These are phyloP conservation scores for Speleostelium caveatum DNA, from an alignment of 78 protist genomes.

Conservation along the genomic window DNA sequence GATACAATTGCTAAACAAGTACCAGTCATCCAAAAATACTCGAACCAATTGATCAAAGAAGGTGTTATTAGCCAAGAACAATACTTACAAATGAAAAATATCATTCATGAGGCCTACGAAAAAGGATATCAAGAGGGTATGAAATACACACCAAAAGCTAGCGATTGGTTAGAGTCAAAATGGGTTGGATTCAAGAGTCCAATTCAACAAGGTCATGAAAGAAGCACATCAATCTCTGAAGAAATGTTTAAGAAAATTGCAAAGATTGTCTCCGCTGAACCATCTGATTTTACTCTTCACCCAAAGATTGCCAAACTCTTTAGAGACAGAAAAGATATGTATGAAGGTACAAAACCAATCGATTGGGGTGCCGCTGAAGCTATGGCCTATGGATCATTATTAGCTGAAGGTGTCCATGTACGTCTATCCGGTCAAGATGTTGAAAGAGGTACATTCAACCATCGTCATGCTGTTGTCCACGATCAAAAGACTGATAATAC, in stretches of 20 bases:
- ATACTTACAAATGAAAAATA: slow-evolving; percentile 26
- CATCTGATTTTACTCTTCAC: slow-evolving; percentile 83
- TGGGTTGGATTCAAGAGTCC: slow-evolving; percentile 75
- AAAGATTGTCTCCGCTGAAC: slow-evolving; percentile 54
- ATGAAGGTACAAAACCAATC: slow-evolving; percentile 38
- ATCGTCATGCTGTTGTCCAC: slow-evolving; percentile 96
- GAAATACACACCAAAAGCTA: slow-evolving; percentile 60
- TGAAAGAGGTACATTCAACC: slow-evolving; percentile 98
- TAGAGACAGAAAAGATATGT: slow-evolving; percentile 48
- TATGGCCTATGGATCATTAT: slow-evolving; percentile 88
- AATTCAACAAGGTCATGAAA: slow-evolving; percentile 32
- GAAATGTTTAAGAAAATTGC: slow-evolving; percentile 58
- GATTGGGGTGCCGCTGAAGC: slow-evolving; percentile 93
- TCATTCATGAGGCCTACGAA: slow-evolving; percentile 77
- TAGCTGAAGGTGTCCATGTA: slow-evolving; percentile 93
- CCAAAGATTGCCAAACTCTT: slow-evolving; percentile 60
- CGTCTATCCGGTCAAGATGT: slow-evolving; percentile 96
- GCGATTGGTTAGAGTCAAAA: slow-evolving; percentile 80
- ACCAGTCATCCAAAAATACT: slow-evolving; percentile 81
- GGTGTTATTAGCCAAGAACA: slow-evolving; percentile 70
- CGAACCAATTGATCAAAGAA: slow-evolving; percentile 60
- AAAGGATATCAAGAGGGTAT: slow-evolving; percentile 81
- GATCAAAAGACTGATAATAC: slow-evolving; percentile 87
- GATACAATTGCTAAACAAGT: slow-evolving; percentile 74
- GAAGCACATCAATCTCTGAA: slow-evolving; percentile 68